A percentile compares a stretch with the other conserved stretches of the same genome.
These are phyloP conservation scores for Globisporangium alternatum DNA, from an alignment of 352 stramenopile species.

Conservation along the genomic window DNA sequence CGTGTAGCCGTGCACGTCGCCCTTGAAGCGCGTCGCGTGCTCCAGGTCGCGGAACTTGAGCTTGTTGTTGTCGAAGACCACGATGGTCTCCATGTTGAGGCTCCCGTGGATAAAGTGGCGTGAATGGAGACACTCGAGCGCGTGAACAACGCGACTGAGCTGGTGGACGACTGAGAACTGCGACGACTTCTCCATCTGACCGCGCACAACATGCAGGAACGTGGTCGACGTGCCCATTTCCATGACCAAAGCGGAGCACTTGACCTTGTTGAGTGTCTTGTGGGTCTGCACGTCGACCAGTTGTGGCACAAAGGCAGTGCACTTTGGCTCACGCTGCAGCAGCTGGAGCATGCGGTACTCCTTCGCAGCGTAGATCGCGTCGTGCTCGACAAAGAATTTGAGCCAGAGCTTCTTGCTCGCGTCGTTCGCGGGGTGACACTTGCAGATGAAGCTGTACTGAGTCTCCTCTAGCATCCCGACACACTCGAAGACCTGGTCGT, in stretches of 20 bases:
- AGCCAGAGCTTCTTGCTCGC: constrained; percentile 23
- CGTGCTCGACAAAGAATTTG: constrained; percentile 62
- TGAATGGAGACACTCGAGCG: constrained; percentile 43
- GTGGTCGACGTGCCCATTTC: constrained; percentile 38
- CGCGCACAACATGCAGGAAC: constrained; percentile 32
- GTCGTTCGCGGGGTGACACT: constrained; percentile 20
- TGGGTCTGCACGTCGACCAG: constrained; percentile 35
- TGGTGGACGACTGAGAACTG: constrained; percentile 31
- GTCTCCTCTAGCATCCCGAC: constrained; percentile 35
- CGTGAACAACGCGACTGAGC: constrained; percentile 34
- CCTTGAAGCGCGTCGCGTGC: constrained; percentile 33
- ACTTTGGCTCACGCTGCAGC: constrained; percentile 26
- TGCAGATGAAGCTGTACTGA: constrained; percentile 37
- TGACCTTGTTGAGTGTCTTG: constrained; percentile 25
- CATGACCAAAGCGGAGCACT: constrained; percentile 48
- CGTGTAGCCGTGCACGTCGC: constrained; percentile 16
- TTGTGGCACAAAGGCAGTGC: constrained; percentile 31
- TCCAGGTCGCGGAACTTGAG: constrained; percentile 56
- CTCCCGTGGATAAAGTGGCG: constrained; percentile 52
- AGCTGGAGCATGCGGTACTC: constrained; percentile 54
- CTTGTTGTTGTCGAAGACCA: constrained; percentile 32
- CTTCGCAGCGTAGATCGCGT: constrained; percentile 40
- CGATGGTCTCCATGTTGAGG: constrained; percentile 39
- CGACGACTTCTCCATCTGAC: constrained; percentile 28
- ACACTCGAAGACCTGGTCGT: constrained; percentile 10